These are phyloP conservation scores for Pythium dissotocum DNA, from an alignment of 352 stramenopile species.

Conservation along the genomic window DNA sequence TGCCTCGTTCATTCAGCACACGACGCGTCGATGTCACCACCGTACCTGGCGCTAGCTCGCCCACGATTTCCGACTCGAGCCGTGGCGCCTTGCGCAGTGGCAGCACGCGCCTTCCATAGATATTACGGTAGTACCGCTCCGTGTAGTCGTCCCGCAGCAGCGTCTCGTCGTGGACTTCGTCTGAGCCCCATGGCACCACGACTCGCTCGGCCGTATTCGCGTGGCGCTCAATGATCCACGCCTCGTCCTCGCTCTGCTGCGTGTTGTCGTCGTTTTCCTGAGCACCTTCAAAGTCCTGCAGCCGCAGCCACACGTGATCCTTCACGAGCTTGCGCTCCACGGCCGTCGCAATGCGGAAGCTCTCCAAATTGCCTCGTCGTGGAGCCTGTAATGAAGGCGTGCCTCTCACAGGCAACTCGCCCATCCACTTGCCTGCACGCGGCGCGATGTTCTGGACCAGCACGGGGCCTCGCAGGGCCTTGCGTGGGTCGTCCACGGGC, in stretches of 20 bases:
- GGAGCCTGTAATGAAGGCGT: slow-evolving; percentile 66
- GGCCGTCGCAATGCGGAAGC: slow-evolving; percentile 53
- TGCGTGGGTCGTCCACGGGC: slow-evolving; percentile 55
- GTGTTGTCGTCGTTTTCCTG: slow-evolving; percentile 15
- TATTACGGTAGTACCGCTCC: slow-evolving; percentile 70
- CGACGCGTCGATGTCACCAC: slow-evolving; percentile 56
- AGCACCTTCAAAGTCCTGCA: slow-evolving; percentile 25
- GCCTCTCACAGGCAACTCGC: slow-evolving; percentile 61
- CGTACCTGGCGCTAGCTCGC: slow-evolving; percentile 47
- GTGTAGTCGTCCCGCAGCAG: slow-evolving; percentile 24
- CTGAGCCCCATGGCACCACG: slow-evolving; percentile 51
- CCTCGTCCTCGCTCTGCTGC: slow-evolving; percentile 33
- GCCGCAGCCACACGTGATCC: slow-evolving; percentile 66
- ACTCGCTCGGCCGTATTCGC: slow-evolving; percentile 68
- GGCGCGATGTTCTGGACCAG: slow-evolving; percentile 74
- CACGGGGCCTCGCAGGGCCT: slow-evolving; percentile 31
- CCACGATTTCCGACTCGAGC: slow-evolving; percentile 54
- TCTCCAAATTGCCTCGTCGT: slow-evolving; percentile 47
- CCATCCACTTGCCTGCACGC: slow-evolving; percentile 53
- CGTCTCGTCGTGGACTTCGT: slow-evolving; percentile 32
- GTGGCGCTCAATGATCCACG: slow-evolving; percentile 80
- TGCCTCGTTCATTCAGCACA: slow-evolving; percentile 52
- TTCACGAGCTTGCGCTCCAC: slow-evolving; percentile 75
- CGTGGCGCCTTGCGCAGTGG: slow-evolving; percentile 48
- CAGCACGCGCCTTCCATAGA: slow-evolving; percentile 59